A percentile compares a stretch with the other conserved stretches of the same genome.
Conservation (phyloP, 1,284 basidiomycete species). For the Exobasidium rhododendri region DNA sequence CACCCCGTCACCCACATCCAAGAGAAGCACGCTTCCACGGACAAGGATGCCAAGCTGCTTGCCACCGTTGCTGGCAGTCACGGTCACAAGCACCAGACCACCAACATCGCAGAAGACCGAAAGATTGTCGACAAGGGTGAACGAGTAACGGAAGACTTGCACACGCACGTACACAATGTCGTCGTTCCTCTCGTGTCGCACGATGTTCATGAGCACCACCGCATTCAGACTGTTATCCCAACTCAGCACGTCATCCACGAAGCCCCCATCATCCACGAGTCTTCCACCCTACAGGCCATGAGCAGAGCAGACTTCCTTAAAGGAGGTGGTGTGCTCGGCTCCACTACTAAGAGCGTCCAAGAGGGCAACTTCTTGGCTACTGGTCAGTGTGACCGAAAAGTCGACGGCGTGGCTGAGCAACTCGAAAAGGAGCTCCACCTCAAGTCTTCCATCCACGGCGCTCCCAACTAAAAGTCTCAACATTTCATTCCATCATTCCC, state of each 20-base stretch:
- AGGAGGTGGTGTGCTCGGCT: conserved; percentile 40
- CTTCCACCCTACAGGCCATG: conserved; percentile 46
- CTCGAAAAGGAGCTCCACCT: conserved; percentile 32
- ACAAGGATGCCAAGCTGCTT: conserved; percentile 52
- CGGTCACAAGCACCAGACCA: conserved; percentile 22
- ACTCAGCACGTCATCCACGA: conserved; percentile 47
- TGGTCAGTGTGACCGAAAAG: conserved; percentile 37
- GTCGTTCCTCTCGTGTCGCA: conserved; percentile 54
- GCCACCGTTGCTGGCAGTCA: conserved; percentile 45
- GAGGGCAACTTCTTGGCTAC: conserved; percentile 43
- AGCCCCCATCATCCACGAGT: conserved; percentile 53
- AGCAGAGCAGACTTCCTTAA: conserved; percentile 46
- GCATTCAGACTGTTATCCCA: conserved; percentile 50
- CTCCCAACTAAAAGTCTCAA: too few relatives aligned
- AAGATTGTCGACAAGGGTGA: conserved; percentile 54
- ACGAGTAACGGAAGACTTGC: conserved; percentile 44
- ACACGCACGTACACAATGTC: conserved; percentile 55
- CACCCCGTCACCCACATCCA: conserved; percentile 44
- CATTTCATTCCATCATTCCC: too few relatives aligned
- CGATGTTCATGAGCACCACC: conserved; percentile 53
- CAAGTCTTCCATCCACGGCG: too few relatives aligned
- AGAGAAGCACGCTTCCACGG: conserved; percentile 52
- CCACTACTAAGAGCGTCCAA: conserved; percentile 26
- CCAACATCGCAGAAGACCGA: conserved; percentile 19
- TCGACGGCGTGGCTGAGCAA: conserved; percentile 42